Evolutionary conservation across 139 green algal species (phyloP).

Genomic region (Diplosphaera chodatii): DNA sequence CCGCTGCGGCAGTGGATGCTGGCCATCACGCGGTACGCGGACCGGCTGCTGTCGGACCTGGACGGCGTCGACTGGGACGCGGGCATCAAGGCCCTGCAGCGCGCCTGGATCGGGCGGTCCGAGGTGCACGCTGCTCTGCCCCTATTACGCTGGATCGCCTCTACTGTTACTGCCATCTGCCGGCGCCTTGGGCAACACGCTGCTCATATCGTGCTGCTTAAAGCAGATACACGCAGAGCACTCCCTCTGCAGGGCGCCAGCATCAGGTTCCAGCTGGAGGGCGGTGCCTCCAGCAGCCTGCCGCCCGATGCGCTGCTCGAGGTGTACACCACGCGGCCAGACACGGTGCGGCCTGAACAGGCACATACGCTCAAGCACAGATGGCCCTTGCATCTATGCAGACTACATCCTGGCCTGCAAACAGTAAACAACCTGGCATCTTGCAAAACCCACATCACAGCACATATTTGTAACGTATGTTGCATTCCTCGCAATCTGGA

Average conservation of each 20-base stretch:
- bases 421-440: no score
- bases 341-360: conserved; percentile 57
- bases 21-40: conserved; percentile 91
- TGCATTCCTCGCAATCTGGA: not conserved
- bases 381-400: no score
- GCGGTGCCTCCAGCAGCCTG: conserved; percentile 9
- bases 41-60: conserved; percentile 89
- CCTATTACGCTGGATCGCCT: no score
- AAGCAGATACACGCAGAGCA: no score
- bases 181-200: no score
- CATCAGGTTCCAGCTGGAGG: conserved; percentile 7
- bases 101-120: conserved; percentile 95
- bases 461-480: no score
- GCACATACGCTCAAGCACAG: no score
- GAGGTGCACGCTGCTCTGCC: conserved; percentile 61
- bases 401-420: no score
- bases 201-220: no score
- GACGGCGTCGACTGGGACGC: conserved; percentile 91
- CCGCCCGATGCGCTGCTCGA: conserved; percentile 25
- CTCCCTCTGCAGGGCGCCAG: conserved; percentile 12
- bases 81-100: conserved; percentile 98
- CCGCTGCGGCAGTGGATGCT: conserved; percentile 99
- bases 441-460: no score
- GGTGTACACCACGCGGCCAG: conserved; percentile 88
- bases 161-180: no score